Percentiles rank a stretch among this genome's conserved stretches.
phyloP scores from a whole-genome alignment of 352 stramenopile genomes.

The Phytophthora sojae region DNA sequence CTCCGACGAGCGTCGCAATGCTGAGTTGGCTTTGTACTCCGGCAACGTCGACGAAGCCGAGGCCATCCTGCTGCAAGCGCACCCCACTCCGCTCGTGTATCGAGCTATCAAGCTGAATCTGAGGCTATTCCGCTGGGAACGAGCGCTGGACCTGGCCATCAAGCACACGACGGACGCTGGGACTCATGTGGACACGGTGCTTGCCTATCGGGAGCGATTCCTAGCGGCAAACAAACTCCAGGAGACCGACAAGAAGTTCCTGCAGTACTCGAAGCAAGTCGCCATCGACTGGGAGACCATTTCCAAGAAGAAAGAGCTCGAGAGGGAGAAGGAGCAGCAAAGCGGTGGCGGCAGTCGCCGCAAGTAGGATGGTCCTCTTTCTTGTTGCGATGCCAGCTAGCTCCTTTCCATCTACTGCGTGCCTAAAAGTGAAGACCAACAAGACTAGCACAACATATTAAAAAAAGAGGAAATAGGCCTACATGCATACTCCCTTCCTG shows the following conservation, averaged over 20 bases:
- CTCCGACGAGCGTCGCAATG: slow-evolving; percentile 88
- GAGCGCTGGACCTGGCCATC: slow-evolving; percentile 89
- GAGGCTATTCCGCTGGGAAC: slow-evolving; percentile 89
- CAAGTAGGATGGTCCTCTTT: slow-evolving; percentile 47
- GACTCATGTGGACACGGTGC: slow-evolving; percentile 91
- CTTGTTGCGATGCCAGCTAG: slow-evolving; percentile 11
- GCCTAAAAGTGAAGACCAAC: slow-evolving; percentile 19
- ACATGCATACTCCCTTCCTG: slow-evolving; percentile 43
- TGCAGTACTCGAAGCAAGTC: slow-evolving; percentile 90
- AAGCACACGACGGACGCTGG: slow-evolving; percentile 88
- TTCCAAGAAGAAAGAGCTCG: too few relatives aligned
- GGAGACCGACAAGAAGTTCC: slow-evolving; percentile 90
- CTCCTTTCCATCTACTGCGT: slow-evolving; percentile 2
- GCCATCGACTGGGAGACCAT: slow-evolving; percentile 90
- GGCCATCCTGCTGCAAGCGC: slow-evolving; percentile 91
- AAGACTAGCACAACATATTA: slow-evolving; percentile 30
- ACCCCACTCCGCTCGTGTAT: slow-evolving; percentile 90
- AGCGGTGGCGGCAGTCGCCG: slow-evolving; percentile 47
- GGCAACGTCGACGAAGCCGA: slow-evolving; percentile 93
- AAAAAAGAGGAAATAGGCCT: slow-evolving; percentile 31
- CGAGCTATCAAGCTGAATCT: slow-evolving; percentile 96
- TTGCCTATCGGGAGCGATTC: slow-evolving; percentile 90
- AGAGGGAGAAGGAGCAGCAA: slow-evolving; percentile 55
- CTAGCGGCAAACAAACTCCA: slow-evolving; percentile 87
- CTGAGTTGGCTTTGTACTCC: slow-evolving; percentile 88